Conservation (phyloP, 345 rosid genomes). For the Ceriops decandra region DNA sequence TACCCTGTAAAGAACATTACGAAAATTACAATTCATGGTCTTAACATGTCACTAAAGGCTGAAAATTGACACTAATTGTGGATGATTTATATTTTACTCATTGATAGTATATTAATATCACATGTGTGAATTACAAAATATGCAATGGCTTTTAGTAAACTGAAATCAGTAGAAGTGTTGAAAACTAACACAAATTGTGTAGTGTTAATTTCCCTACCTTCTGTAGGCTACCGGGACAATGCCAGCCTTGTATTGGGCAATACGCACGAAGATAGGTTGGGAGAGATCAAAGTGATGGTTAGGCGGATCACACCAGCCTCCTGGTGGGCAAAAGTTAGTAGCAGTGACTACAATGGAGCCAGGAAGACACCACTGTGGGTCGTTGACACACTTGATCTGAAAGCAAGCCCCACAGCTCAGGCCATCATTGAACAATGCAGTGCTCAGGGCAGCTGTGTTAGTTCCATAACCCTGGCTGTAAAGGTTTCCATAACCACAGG, state of each 20-base stretch:
- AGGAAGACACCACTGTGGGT: conserved; percentile 27
- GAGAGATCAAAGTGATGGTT: conserved; percentile 29
- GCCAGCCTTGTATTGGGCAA: conserved; percentile 27
- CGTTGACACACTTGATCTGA: conserved; percentile 26
- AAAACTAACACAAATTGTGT: not conserved
- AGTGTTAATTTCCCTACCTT: conserved; percentile 10
- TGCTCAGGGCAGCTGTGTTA: conserved; percentile 29
- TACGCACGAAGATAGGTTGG: conserved; percentile 26
- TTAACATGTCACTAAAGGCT: no score
- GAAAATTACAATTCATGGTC: not conserved
- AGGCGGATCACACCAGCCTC: conserved; percentile 32
- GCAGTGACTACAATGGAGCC: conserved; percentile 29
- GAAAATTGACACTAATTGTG: no score
- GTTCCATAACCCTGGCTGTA: conserved; percentile 27
- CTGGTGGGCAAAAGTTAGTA: conserved; percentile 29
- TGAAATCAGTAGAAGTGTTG: not conserved
- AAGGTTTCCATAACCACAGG: conserved; percentile 29
- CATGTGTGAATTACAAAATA: no score
- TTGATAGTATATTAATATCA: no score
- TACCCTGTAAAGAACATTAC: conserved; percentile 8
- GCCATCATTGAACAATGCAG: conserved; percentile 26
- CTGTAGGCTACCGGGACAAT: conserved; percentile 27
- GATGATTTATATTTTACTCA: no score
- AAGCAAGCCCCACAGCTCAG: conserved; percentile 32
- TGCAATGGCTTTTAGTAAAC: not conserved